phyloP scores from a whole-genome alignment of 75 land plant genomes.

The Cupressus sempervirens region DNA sequence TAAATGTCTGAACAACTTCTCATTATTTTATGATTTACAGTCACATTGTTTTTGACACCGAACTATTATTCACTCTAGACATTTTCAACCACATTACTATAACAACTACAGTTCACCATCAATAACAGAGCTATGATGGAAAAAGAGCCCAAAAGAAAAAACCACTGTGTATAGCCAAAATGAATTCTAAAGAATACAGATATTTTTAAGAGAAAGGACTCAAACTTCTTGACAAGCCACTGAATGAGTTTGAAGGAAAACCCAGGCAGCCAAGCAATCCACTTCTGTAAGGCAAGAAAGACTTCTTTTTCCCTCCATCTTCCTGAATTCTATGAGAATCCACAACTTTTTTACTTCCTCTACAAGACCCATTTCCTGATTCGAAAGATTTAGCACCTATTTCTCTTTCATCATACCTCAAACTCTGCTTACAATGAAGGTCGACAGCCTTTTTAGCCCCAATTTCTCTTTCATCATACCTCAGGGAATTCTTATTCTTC shows the following conservation, averaged over 20 bases:
- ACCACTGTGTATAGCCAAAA: not conserved
- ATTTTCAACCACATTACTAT: too few species aligned
- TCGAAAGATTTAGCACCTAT: not conserved
- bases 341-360: conserved; percentile 1
- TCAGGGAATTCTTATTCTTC: conserved; percentile 8
- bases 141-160: too few species aligned
- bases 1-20: too few species aligned
- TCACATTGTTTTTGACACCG: too few species aligned
- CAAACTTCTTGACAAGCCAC: not conserved
- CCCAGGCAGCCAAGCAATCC: conserved; percentile 78
- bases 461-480: conserved; percentile 4
- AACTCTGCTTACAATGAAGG: conserved; percentile 39
- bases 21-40: too few species aligned
- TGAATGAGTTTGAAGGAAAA: conserved; percentile 27
- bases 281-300: conserved; percentile 49
- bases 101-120: too few species aligned
- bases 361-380: not conserved
- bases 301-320: conserved; percentile 40
- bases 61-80: too few species aligned
- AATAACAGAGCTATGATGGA: too few species aligned
- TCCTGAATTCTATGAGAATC: conserved; percentile 38
- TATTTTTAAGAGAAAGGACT: conserved; percentile 2
- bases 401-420: conserved; percentile 5
- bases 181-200: not conserved
- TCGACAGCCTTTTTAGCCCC: not conserved